phyloP scores from a whole-genome alignment of 2,329 filamentous ascomycete species.

The Davidsoniella eucalypti region DNA sequence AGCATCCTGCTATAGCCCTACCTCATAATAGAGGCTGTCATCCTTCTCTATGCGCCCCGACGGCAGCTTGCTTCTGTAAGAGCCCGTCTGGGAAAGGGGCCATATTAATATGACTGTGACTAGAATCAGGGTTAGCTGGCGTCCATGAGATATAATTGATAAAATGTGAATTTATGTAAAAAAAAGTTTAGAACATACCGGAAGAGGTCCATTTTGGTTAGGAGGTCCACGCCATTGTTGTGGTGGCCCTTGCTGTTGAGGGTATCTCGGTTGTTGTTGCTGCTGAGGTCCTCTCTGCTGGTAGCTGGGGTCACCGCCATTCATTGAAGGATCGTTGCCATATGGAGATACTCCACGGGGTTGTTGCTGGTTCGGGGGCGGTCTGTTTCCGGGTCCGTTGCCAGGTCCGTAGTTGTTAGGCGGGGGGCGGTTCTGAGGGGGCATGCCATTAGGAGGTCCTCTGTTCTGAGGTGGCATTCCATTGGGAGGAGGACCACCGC shows the following conservation, averaged over 20 bases:
- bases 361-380: constrained; percentile 5
- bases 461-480: constrained; percentile 10
- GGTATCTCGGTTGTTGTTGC: constrained; percentile 3
- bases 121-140: not conserved
- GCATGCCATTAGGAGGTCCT: constrained; percentile 5
- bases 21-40: too few species aligned
- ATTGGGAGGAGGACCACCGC: constrained; percentile 1
- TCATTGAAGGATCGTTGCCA: not conserved
- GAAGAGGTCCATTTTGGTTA: constrained; percentile 4
- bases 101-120: not conserved
- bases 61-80: too few species aligned
- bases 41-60: too few species aligned
- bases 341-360: constrained; percentile 4
- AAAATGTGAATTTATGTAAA: too few species aligned
- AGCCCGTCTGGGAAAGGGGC: too few species aligned
- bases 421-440: constrained; percentile 2
- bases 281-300: constrained; percentile 3
- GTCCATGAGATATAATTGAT: too few species aligned
- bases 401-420: constrained; percentile 8
- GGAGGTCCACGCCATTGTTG: constrained; percentile 11
- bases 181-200: constrained; percentile 1
- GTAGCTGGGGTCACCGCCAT: constrained; percentile 2
- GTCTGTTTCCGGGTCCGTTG: constrained; percentile 2
- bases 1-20: too few species aligned
- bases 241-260: constrained; percentile 4